Conservation (phyloP, 768 basidiomycete species). For the Tricholoma furcatifolium region DNA sequence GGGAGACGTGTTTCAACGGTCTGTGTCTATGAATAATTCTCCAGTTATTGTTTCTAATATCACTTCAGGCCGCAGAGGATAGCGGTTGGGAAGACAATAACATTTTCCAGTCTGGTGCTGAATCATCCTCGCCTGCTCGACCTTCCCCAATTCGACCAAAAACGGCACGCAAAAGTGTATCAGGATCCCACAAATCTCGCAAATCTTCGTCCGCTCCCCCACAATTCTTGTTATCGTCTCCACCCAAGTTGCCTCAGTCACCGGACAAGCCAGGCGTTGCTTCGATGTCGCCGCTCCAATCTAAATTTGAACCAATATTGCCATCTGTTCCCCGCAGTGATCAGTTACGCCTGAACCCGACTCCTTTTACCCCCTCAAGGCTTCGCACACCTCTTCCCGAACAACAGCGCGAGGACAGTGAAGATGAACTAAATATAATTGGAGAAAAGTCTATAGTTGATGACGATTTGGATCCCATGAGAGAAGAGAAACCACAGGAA, state of each 20-base stretch:
- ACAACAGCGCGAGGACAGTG: constrained; percentile 23
- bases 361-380: constrained; percentile 3
- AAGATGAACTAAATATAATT: constrained; percentile 23
- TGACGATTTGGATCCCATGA: constrained; percentile 1
- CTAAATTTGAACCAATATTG: constrained; percentile 55
- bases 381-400: constrained; percentile 7
- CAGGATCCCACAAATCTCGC: constrained; percentile 48
- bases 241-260: constrained; percentile 31
- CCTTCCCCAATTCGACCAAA: constrained; percentile 54
- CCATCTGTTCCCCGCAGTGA: constrained; percentile 30
- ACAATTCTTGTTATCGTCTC: constrained; percentile 43
- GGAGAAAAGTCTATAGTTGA: constrained; percentile 1
- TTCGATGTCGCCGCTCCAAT: constrained; percentile 48
- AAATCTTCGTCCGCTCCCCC: constrained; percentile 76
- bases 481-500: constrained; percentile 5
- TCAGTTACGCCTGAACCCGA: constrained; percentile 23
- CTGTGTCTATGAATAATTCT: constrained; percentile 15
- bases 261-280: constrained; percentile 14
- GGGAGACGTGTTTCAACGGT: constrained; percentile 54
- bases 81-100: constrained; percentile 93
- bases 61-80: constrained; percentile 44
- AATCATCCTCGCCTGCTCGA: constrained; percentile 77
- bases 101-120: constrained; percentile 86
- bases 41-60: neutral
- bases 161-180: constrained; percentile 37